These are phyloP conservation scores for Globisporangium polare DNA, from an alignment of 352 stramenopile species.

Conservation along the genomic window DNA sequence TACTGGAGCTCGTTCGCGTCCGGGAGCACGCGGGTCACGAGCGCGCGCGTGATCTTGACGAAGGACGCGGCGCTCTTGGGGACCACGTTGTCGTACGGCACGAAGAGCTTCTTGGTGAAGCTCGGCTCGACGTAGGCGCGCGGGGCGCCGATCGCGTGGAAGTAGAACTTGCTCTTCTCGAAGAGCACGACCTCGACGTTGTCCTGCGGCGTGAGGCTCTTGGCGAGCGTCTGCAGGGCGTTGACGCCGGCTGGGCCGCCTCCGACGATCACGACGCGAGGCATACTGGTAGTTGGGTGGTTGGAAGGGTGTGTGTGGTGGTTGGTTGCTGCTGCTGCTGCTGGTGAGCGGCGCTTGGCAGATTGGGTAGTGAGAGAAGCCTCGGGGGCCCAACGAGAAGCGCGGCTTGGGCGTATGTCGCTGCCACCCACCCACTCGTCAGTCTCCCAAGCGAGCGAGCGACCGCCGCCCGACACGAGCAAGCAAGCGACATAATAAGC, in stretches of 20 bases:
- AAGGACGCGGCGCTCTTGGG: background rate
- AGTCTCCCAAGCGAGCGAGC: too few relatives aligned
- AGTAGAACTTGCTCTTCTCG: background rate
- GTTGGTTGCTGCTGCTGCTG: background rate
- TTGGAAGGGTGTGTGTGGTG: background rate
- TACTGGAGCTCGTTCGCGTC: background rate
- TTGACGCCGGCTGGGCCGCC: background rate
- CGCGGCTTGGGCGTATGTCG: background rate
- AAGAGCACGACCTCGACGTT: background rate
- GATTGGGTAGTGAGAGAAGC: background rate
- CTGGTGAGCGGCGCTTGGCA: background rate
- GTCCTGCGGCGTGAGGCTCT: background rate
- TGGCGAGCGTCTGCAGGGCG: background rate
- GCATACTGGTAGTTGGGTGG: background rate
- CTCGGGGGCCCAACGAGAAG: background rate
- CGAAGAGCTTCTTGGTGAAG: background rate
- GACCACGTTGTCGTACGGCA: background rate
- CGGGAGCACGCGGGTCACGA: background rate
- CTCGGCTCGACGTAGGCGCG: background rate
- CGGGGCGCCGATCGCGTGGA: background rate
- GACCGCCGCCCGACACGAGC: too few relatives aligned
- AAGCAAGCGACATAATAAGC: background rate
- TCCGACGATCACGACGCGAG: background rate
- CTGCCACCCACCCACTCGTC: background rate
- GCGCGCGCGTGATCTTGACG: background rate